Evolutionary conservation across 352 stramenopile genomes (phyloP).

Genomic region (Phytophthora nicotianae): DNA sequence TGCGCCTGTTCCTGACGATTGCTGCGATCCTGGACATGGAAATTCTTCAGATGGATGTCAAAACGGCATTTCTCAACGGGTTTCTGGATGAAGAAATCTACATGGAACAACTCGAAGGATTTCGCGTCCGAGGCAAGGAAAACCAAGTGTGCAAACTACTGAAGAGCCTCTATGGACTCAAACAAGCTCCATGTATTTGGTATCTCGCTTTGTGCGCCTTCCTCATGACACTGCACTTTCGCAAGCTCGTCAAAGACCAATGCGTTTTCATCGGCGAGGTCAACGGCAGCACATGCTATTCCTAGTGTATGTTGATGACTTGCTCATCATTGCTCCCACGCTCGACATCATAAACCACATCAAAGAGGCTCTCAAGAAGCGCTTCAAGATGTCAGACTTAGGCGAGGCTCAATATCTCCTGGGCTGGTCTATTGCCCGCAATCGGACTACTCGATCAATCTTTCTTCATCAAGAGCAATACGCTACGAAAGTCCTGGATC

Average conservation of each 20-base stretch:
- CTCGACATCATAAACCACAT: no score
- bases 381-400: no score
- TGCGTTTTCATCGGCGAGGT: background rate
- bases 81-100: background rate
- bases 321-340: no score
- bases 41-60: no score
- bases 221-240: background rate
- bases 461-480: background rate
- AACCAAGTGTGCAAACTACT: no score
- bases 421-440: background rate
- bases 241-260: constrained; percentile 1
- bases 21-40: background rate
- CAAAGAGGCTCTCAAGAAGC: no score
- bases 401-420: no score
- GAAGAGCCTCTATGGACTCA: background rate
- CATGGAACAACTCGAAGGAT: background rate
- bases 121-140: background rate
- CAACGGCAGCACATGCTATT: background rate
- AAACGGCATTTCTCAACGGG: no score
- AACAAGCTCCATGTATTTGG: constrained; percentile 1
- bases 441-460: background rate
- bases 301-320: background rate
- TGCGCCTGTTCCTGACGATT: background rate
- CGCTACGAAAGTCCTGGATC: background rate
- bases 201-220: background rate